These are phyloP conservation scores for Aphanomyces cochlioides DNA, from an alignment of 352 stramenopile genomes.

Conservation along the genomic window DNA sequence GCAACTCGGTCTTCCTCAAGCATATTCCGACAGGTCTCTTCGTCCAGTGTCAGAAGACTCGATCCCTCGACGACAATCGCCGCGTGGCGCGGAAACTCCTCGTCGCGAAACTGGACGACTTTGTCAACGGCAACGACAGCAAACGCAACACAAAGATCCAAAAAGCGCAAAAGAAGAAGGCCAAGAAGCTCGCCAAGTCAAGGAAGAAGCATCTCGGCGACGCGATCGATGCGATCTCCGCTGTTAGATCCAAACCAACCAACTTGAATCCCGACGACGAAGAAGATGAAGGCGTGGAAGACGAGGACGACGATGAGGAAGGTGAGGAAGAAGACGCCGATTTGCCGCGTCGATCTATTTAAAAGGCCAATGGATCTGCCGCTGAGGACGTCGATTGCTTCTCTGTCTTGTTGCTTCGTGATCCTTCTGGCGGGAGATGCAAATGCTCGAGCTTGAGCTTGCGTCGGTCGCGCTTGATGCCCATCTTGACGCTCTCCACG, in stretches of 20 bases:
- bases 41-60: slow-evolving; percentile 76
- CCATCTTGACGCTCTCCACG: slow-evolving; percentile 52
- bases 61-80: slow-evolving; percentile 73
- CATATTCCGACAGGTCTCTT: slow-evolving; percentile 73
- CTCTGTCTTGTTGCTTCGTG: slow-evolving; percentile 35
- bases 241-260: no score
- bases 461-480: slow-evolving; percentile 58
- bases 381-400: background rate
- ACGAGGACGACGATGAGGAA: slow-evolving; percentile 12
- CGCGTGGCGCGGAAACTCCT: slow-evolving; percentile 66
- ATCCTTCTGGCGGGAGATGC: slow-evolving; percentile 62
- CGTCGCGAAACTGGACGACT: slow-evolving; percentile 70
- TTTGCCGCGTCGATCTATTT: background rate
- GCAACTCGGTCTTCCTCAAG: slow-evolving; percentile 85
- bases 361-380: slow-evolving; percentile 18
- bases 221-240: background rate
- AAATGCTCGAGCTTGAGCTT: slow-evolving; percentile 81
- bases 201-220: slow-evolving; percentile 52
- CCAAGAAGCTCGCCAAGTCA: slow-evolving; percentile 47
- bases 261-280: background rate
- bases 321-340: slow-evolving; percentile 5
- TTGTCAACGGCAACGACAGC: slow-evolving; percentile 60
- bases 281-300: background rate
- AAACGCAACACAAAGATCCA: slow-evolving; percentile 59
- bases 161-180: slow-evolving; percentile 65